Evolutionary conservation across 352 stramenopile species (phyloP), one percentile per base, ranked within the genome.

Genomic region (Proteromonas lacertae): DNA sequence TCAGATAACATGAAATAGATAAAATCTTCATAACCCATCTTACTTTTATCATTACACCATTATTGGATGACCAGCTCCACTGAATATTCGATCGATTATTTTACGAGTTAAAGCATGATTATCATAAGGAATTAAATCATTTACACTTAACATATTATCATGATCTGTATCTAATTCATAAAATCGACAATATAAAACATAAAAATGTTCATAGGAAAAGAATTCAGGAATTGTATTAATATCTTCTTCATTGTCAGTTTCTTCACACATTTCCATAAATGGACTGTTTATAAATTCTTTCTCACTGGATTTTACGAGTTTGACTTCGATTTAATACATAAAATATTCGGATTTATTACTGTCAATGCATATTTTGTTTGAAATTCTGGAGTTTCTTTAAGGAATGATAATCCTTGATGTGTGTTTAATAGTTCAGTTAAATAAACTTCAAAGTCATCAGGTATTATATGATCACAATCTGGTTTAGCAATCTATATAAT

Each of bases 181-280:
- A 45, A 96, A 97, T 46, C 90, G 80, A 58, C 83, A 95, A 55
- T 96, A 97, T 24, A 96, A 51, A 35, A 95, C 81, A 55, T 97
- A 97, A 46, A 97, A 97, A 53, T 96, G 82, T 59, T 97, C 82
- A 54, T 96, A 96, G 17, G 64, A 89, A 55, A 96, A 95, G 57
- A 80, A 90, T 32, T 69, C 67, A 48, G 74, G 79, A 32, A 82
- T 66, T 13, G 92, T 90, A 60, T 97, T 97, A 51, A 97, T 95
- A 53, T 97, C 84, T 58, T 94, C 80, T 51, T 96, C 81, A 56
- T 92, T 75, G 50, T 94, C 84, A 2, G 95, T 78, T 32, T 66
- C 64, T 46, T 83, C 73, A 60, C 93, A 92, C 28, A 78, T 72
- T 30, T 70, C 62, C 20, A 93, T 58, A 6, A n/a, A 96, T 48